Evolutionary conservation across 495 filamentous ascomycete species (phyloP), one percentile per base, ranked within the genome.

Genomic region (Terfezia claveryi): DNA sequence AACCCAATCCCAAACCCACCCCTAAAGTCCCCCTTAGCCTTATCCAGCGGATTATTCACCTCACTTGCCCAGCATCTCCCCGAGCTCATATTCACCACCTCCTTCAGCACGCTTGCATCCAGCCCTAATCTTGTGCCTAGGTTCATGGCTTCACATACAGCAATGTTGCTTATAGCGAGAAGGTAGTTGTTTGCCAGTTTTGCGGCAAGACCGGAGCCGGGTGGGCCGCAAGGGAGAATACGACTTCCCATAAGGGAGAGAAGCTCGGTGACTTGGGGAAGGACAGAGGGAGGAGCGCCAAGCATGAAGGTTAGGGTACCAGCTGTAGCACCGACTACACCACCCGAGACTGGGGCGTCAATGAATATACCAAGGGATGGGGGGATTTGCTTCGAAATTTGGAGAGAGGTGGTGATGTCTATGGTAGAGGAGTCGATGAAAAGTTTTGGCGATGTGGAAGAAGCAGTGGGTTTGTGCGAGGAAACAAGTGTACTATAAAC

Each of bases 111-210:
- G 62, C 82, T 81, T 10, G 83, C 79, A 54, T 94, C 83, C 10
- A 95, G 74, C 1, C 88, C 88, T 74, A 81, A 85, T 58, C 77
- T 78, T 20, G 89, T 77, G 27, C 86, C 88, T 17, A 95, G 76
- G 58, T 87, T 87, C 87, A 95, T 93, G 0, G 85, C 88, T 68
- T 95, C 88, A 0, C 83, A 82, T 0, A 85, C 87, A 2, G 85
- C 88, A 59, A 95, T 88, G 63, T 94, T 95, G 66, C 85, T 88
- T 56, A 95, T 80, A 2, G 86, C 85, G 10, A 95, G 73, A 41
- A 94, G 78, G 64, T 94, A 94, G 63, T 95, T 95, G 67, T 95
- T 95, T 32, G 87, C 84, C 8, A 95, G 73, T 66, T 95, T 95
- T 10, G 79, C 86, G 2, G 82, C 80, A 0, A 95, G 73, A 2